Conservation (phyloP, 805 yeast species). For the Yamadazyma olivae region DNA sequence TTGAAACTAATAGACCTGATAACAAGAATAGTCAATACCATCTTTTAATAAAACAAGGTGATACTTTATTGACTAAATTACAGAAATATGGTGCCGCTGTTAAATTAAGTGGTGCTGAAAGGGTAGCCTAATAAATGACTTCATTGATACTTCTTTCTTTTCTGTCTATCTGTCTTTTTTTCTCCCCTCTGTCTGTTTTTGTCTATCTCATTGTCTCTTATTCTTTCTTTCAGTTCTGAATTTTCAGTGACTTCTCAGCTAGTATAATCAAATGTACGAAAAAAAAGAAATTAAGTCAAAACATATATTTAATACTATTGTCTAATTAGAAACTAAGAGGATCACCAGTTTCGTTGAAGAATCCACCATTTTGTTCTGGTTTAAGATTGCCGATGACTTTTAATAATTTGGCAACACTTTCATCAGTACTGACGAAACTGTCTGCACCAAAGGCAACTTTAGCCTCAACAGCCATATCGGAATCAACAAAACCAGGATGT, state of each 20-base stretch:
- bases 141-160: too few relatives aligned
- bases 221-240: too few relatives aligned
- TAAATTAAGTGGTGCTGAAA: slow-evolving; percentile 88
- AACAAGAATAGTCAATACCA: slow-evolving; percentile 94
- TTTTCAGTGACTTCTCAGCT: too few relatives aligned
- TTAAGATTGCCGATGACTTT: not conserved
- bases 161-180: too few relatives aligned
- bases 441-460: not conserved
- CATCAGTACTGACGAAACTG: slow-evolving; percentile 4
- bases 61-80: slow-evolving; percentile 83
- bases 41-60: slow-evolving; percentile 85
- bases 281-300: too few relatives aligned
- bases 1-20: slow-evolving; percentile 95
- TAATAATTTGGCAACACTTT: not conserved
- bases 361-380: slow-evolving; percentile 1
- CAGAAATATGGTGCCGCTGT: slow-evolving; percentile 98
- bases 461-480: slow-evolving; percentile 27
- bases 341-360: slow-evolving; percentile 2
- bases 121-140: slow-evolving; percentile 42
- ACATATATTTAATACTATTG: too few relatives aligned
- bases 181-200: too few relatives aligned
- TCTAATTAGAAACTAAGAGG: too few relatives aligned
- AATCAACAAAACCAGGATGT: slow-evolving; percentile 32
- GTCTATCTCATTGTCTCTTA: too few relatives aligned
- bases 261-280: too few relatives aligned